These are phyloP conservation scores for Pichia norvegensis DNA, from an alignment of 1,139 yeast genomes.

Conservation along the genomic window DNA sequence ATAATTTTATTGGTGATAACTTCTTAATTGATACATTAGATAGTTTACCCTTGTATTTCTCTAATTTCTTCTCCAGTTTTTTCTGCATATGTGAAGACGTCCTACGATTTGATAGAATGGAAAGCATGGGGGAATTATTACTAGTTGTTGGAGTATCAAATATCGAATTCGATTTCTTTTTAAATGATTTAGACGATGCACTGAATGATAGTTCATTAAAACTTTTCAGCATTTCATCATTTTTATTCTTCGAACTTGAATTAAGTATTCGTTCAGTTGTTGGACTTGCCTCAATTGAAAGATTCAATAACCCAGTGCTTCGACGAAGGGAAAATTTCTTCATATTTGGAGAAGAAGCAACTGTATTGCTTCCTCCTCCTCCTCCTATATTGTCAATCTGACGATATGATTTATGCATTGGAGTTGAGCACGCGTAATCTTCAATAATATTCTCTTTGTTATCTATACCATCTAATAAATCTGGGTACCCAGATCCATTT, in stretches of 20 bases:
- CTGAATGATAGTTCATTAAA: constrained; percentile 27
- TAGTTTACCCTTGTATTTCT: constrained; percentile 10
- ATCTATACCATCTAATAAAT: background rate
- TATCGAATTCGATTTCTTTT: background rate
- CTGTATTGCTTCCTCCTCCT: background rate
- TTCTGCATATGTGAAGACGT: constrained; percentile 10
- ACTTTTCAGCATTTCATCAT: constrained; percentile 25
- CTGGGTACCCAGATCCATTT: too few relatives aligned
- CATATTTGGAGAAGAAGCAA: background rate
- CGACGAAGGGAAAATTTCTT: constrained; percentile 29
- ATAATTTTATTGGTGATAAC: constrained; percentile 7
- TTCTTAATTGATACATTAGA: constrained; percentile 8
- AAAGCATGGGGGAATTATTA: background rate
- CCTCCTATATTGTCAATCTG: background rate
- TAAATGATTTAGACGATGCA: background rate
- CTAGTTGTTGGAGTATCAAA: background rate
- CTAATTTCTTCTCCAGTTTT: constrained; percentile 10
- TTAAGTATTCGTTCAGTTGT: constrained; percentile 14
- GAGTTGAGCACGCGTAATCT: constrained; percentile 1
- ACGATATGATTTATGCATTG: background rate
- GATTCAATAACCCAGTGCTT: constrained; percentile 33
- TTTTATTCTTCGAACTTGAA: constrained; percentile 14
- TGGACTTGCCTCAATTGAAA: constrained; percentile 30
- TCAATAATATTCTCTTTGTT: background rate
- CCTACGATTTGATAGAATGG: background rate